Evolutionary conservation across 441 rosid species (phyloP), one percentile per base, ranked within the genome.

Genomic region (Kokia cookei): DNA sequence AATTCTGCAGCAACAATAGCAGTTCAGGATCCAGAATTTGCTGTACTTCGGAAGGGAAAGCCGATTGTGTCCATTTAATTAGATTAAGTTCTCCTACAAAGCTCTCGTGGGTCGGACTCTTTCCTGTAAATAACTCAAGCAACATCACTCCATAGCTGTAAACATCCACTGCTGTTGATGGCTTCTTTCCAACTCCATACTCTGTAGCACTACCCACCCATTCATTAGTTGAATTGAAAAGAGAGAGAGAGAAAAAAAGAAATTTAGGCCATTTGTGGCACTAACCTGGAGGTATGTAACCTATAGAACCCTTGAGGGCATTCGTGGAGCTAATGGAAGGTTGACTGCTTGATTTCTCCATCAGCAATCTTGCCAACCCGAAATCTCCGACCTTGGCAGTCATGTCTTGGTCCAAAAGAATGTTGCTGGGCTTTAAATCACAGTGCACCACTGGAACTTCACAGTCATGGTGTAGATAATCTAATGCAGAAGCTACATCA

Each of bases 211-310:
- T 26, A 10, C 7, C 2, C 22, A 61, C 7, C 2, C 22, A 61
- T 32, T 32, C 65, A 15, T 32, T 61, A 61, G 42, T 61, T 29
- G 12, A 14, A 29, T 15, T 7, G 2, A 26, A 59, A n/a, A n/a
- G n/a, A n/a, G n/a, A 13, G 40, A 37, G 2, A 7, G 42, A 37
- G 4, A 29, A 37, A 37, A 37, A 7, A 37, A 1, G 22, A 4
- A 13, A 45, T 45, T 51, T 51, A 14, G 22, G 55, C 2, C 55
- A 51, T 5, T 51, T 4, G 5, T 51, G 17, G 22, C 37, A 69
- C 78, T 76, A 19, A 88, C 92, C 89, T 80, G 90, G 91, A 64
- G 91, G 84, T 64, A 85, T 82, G 76, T 87, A 87, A 13, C 91
- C 90, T 29, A 87, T 74, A 17, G 90, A 83, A 57, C 91, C 92